Conservation (phyloP, 441 rosid species). For the Gossypium aridum region DNA sequence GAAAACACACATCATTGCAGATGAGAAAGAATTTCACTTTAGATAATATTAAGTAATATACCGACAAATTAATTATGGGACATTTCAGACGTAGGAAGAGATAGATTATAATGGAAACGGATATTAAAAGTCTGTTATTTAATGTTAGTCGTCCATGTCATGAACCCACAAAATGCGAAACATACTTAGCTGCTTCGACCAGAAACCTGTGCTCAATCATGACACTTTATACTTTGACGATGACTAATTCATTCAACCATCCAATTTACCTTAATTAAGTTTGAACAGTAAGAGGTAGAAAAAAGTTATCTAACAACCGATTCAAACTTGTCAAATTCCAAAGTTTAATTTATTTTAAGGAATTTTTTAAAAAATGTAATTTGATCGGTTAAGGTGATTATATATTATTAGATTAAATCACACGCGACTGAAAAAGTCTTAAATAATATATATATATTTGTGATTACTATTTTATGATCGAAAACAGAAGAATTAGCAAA, state of each 20-base stretch:
- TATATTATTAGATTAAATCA: too few relatives aligned
- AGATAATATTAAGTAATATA: not conserved
- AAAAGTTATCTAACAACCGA: too few relatives aligned
- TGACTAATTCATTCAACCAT: not conserved
- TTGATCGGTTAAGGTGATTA: too few relatives aligned
- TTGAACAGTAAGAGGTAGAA: too few relatives aligned
- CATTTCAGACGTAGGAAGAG: not conserved
- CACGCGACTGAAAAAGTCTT: too few relatives aligned
- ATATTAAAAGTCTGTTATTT: not conserved
- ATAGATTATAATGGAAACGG: not conserved
- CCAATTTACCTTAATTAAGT: too few relatives aligned
- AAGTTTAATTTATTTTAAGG: too few relatives aligned
- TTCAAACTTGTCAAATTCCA: too few relatives aligned
- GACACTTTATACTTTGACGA: not conserved
- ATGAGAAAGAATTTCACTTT: not conserved
- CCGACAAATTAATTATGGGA: not conserved
- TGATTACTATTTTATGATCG: too few relatives aligned
- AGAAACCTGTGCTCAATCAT: not conserved
- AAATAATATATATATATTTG: too few relatives aligned
- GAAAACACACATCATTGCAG: not conserved
- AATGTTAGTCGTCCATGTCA: not conserved
- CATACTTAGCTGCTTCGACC: not conserved
- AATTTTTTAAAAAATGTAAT: too few relatives aligned
- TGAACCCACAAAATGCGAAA: not conserved
- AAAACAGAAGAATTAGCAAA: too few relatives aligned